Conservation (phyloP, 768 basidiomycete genomes). For the Cystofilobasidium ferigula region DNA sequence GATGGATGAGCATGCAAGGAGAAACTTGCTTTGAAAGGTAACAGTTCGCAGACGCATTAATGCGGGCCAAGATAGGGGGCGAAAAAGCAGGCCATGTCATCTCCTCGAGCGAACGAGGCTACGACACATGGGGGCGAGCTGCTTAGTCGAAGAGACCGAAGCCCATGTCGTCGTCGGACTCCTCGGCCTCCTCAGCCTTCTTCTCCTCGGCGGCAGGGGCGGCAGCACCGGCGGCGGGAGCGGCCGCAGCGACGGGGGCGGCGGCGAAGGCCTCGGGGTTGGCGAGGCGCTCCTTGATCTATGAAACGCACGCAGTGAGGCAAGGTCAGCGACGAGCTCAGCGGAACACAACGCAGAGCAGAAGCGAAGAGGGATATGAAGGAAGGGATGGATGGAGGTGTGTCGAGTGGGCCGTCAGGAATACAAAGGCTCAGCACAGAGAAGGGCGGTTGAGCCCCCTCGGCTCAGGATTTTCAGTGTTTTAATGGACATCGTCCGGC, state of each 20-base stretch:
- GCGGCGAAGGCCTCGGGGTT: constrained; percentile 93
- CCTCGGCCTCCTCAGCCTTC: constrained; percentile 39
- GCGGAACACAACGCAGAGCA: constrained; percentile 32
- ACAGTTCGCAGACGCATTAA: neutral
- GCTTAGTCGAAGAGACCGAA: constrained; percentile 41
- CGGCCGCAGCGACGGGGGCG: constrained; percentile 19
- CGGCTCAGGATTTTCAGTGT: constrained; percentile 82
- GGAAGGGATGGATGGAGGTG: constrained; percentile 34
- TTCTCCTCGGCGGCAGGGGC: constrained; percentile 46
- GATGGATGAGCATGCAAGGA: too few relatives aligned
- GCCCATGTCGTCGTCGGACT: constrained; percentile 40
- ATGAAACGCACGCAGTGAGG: neutral
- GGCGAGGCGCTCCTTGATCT: constrained; percentile 93
- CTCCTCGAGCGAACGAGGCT: neutral
- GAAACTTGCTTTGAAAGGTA: neutral
- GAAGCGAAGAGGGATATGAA: constrained; percentile 15
- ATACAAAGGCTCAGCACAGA: constrained; percentile 25
- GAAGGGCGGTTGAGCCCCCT: constrained; percentile 9
- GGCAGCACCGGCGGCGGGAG: constrained; percentile 11
- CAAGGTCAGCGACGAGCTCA: constrained; percentile 18
- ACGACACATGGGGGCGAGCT: neutral
- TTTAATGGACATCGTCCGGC: constrained; percentile 39
- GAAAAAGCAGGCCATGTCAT: neutral
- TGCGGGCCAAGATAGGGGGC: too few relatives aligned
- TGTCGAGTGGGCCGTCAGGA: constrained; percentile 31